A percentile compares a stretch with the other conserved stretches of the same genome.
Conservation (phyloP, 768 basidiomycete genomes). For the Phanerodontia chrysosporium region DNA sequence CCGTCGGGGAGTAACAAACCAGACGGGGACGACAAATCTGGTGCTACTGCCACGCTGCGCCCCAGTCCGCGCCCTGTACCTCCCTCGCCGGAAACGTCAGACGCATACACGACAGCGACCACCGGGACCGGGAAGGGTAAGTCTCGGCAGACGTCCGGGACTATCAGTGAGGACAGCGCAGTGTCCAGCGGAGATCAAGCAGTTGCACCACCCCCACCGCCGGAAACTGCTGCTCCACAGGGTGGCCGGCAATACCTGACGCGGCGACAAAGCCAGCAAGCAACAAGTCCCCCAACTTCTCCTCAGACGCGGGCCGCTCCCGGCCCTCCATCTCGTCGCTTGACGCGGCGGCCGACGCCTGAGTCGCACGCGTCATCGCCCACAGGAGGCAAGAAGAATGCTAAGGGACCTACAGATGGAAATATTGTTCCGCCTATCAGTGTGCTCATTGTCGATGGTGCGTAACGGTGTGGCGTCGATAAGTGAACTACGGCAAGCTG, state of each 20-base stretch:
- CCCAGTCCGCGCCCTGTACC: background rate
- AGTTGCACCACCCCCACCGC: background rate
- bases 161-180: conserved; percentile 4
- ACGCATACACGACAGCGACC: background rate
- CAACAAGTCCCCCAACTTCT: conserved; percentile 18
- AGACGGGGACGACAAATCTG: background rate
- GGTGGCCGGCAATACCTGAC: background rate
- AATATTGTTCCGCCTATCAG: conserved; percentile 94
- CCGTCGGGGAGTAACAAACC: background rate
- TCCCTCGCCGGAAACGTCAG: background rate
- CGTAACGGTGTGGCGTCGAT: conserved; percentile 25
- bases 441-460: conserved; percentile 96
- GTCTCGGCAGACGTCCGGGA: conserved; percentile 5
- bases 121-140: conserved; percentile 11
- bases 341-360: conserved; percentile 28
- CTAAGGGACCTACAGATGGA: conserved; percentile 49
- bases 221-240: background rate
- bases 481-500: background rate
- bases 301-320: conserved; percentile 22
- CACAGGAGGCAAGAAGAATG: conserved; percentile 39
- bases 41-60: background rate
- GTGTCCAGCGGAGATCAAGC: conserved; percentile 2
- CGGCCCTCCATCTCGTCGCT: conserved; percentile 28
- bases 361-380: conserved; percentile 25
- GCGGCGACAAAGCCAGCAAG: conserved; percentile 13